Evolutionary conservation across 2,329 filamentous ascomycete species (phyloP).

Genomic region (Alternaria arbusti): DNA sequence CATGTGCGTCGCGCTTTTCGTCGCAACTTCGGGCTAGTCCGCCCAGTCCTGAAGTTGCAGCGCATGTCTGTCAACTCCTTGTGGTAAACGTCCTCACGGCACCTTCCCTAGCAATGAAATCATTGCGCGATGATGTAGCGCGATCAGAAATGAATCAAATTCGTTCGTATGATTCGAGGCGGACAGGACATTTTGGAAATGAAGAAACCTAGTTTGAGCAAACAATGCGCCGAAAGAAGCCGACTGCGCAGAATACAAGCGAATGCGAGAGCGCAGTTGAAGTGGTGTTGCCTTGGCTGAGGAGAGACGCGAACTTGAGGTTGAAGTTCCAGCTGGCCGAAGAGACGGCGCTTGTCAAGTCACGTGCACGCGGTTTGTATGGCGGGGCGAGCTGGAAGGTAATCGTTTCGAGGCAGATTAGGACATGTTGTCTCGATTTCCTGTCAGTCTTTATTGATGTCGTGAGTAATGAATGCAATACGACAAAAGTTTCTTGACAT

Average conservation of each 20-base stretch:
- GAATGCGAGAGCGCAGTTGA: constrained; percentile 2
- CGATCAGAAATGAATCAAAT: not conserved
- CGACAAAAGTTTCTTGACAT: rapidly evolving
- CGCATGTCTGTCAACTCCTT: not conserved
- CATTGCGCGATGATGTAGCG: not conserved
- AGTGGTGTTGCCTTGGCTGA: constrained; percentile 3
- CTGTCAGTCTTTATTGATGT: not conserved
- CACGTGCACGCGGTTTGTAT: constrained; percentile 10
- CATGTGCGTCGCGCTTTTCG: not conserved
- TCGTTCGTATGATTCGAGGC: not conserved
- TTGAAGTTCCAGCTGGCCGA: constrained; percentile 1
- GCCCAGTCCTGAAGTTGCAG: constrained; percentile 6
- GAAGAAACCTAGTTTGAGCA: not conserved
- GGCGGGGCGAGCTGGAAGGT: not conserved
- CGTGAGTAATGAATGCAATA: not conserved
- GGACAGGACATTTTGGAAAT: not conserved
- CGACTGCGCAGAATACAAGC: not conserved
- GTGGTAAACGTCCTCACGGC: not conserved
- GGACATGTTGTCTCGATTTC: not conserved
- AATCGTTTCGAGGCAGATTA: not conserved
- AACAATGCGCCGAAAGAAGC: not conserved
- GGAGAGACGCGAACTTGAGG: constrained; percentile 1
- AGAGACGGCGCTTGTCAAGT: constrained; percentile 8
- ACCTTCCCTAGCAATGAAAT: not conserved
- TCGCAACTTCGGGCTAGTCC: constrained; percentile 1